Conservation (phyloP, 2,329 filamentous ascomycete species). For the Talaromyces sp. region DNA sequence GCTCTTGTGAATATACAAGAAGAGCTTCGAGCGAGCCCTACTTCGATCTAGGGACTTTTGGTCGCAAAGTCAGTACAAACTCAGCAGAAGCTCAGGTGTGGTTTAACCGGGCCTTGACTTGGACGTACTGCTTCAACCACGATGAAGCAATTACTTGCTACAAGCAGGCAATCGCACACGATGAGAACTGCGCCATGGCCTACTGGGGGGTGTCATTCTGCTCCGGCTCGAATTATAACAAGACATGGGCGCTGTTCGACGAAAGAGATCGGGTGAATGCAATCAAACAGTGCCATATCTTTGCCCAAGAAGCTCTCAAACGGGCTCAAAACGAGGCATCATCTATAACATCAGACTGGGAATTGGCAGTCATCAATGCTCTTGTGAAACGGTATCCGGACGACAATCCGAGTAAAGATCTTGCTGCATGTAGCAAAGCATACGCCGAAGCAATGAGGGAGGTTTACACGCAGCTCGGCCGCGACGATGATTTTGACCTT, state of each 20-base stretch:
- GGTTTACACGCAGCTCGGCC: slow-evolving; percentile 47
- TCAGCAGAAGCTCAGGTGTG: slow-evolving; percentile 28
- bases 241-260: slow-evolving; percentile 46
- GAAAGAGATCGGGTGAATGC: slow-evolving; percentile 31
- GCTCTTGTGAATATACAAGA: not conserved
- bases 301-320: slow-evolving; percentile 37
- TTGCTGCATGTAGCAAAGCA: slow-evolving; percentile 46
- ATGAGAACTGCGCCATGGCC: slow-evolving; percentile 32
- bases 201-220: slow-evolving; percentile 46
- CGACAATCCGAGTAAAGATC: slow-evolving; percentile 44
- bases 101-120: slow-evolving; percentile 34
- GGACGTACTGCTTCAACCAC: slow-evolving; percentile 38
- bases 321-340: slow-evolving; percentile 25
- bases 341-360: slow-evolving; percentile 16
- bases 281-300: slow-evolving; percentile 41
- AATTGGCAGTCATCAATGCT: slow-evolving; percentile 15
- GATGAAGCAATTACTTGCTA: slow-evolving; percentile 34
- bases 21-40: slow-evolving; percentile 20
- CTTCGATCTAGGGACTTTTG: slow-evolving; percentile 29
- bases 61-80: slow-evolving; percentile 27
- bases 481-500: slow-evolving; percentile 53
- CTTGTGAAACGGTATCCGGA: slow-evolving; percentile 15
- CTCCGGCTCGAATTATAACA: slow-evolving; percentile 49
- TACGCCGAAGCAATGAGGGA: slow-evolving; percentile 57
- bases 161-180: slow-evolving; percentile 26